Conservation (phyloP, 805 yeast genomes). For the Starmerella bombicola region DNA sequence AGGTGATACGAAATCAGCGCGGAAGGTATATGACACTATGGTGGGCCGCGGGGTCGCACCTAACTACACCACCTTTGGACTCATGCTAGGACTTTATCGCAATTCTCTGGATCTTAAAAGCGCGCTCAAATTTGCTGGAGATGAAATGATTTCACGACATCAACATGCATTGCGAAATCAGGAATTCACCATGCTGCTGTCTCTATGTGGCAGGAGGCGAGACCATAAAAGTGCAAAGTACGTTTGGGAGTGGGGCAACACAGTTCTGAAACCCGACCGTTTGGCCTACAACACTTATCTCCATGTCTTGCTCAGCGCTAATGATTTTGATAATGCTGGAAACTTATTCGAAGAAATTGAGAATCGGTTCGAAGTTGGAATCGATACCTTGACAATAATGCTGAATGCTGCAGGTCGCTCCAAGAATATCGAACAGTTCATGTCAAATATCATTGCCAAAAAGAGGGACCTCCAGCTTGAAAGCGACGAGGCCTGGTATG, state of each 20-base stretch:
- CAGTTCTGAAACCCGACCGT: constrained; percentile 21
- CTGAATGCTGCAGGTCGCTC: constrained; percentile 20
- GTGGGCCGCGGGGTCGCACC: constrained; percentile 28
- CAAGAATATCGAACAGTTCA: not conserved
- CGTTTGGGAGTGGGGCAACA: constrained; percentile 24
- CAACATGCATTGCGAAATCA: constrained; percentile 20
- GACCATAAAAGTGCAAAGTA: constrained; percentile 24
- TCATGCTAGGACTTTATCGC: constrained; percentile 30
- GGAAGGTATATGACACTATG: constrained; percentile 31
- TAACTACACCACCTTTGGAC: constrained; percentile 26
- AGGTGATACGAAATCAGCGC: constrained; percentile 31
- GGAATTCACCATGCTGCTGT: constrained; percentile 23
- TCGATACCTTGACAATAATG: constrained; percentile 23
- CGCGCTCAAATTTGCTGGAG: constrained; percentile 24
- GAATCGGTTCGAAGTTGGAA: constrained; percentile 9
- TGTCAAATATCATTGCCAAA: constrained; percentile 9
- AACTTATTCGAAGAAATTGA: constrained; percentile 25
- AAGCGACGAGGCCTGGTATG: constrained; percentile 26
- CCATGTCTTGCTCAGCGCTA: constrained; percentile 24
- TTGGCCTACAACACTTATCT: constrained; percentile 29
- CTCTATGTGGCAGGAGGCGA: constrained; percentile 24
- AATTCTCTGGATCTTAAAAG: constrained; percentile 31
- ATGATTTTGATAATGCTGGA: constrained; percentile 28
- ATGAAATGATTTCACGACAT: constrained; percentile 18
- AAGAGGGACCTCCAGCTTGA: constrained; percentile 21